Conservation (phyloP, 176 grass and related monocot genomes). For the Paspalum vaginatum region DNA sequence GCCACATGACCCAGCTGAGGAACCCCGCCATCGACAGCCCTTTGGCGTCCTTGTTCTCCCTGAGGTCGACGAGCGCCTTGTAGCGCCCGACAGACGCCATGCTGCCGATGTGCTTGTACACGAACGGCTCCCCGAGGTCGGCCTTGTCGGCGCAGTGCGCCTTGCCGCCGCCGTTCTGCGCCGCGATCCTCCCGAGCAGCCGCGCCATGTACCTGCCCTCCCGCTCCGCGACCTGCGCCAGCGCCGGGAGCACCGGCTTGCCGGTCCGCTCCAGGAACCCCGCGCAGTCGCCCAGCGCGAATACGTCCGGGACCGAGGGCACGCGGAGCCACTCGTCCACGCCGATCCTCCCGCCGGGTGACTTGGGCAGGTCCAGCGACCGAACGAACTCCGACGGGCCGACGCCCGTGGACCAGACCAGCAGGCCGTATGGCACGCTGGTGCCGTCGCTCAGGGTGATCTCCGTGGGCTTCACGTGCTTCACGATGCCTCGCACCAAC, state of each 20-base stretch:
- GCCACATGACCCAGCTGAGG: conserved; percentile 84
- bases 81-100: conserved; percentile 92
- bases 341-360: conserved; percentile 84
- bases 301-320: conserved; percentile 72
- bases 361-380: conserved; percentile 65
- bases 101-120: conserved; percentile 94
- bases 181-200: conserved; percentile 54
- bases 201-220: conserved; percentile 74
- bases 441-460: conserved; percentile 75
- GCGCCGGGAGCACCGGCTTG: conserved; percentile 78
- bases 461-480: conserved; percentile 66
- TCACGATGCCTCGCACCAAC: conserved; percentile 72
- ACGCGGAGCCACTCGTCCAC: conserved; percentile 83
- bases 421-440: conserved; percentile 69
- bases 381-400: conserved; percentile 77
- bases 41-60: conserved; percentile 78
- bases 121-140: conserved; percentile 73
- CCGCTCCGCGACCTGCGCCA: conserved; percentile 96
- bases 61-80: conserved; percentile 92
- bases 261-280: conserved; percentile 82
- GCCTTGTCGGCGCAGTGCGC: conserved; percentile 53
- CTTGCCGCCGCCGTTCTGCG: conserved; percentile 71
- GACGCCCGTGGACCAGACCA: conserved; percentile 94
- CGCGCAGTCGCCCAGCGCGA: conserved; percentile 91
- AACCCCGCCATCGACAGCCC: conserved; percentile 74